phyloP scores from a whole-genome alignment of 108 stramenopile species.

The Bacterosira constricta region DNA sequence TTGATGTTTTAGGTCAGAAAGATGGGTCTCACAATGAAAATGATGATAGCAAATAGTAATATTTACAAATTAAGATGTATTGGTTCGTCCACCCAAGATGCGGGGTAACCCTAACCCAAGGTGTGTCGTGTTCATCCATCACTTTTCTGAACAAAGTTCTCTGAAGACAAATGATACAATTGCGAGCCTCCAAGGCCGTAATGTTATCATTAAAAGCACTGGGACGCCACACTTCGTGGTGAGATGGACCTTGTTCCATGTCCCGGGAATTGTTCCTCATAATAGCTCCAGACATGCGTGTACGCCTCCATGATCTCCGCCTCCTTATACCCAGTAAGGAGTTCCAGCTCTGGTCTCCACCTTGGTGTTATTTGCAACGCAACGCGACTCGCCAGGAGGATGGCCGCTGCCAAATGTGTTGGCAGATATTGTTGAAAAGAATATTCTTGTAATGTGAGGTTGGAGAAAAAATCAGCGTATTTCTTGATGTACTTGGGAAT shows the following conservation, averaged over 20 bases:
- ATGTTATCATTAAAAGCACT: constrained; percentile 18
- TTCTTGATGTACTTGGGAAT: constrained; percentile 92
- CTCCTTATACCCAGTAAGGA: constrained; percentile 82
- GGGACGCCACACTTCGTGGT: constrained; percentile 72
- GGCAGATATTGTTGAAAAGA: constrained; percentile 89
- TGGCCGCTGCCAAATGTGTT: constrained; percentile 83
- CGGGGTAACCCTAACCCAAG: too few species aligned
- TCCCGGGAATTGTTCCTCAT: constrained; percentile 90
- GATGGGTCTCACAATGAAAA: too few species aligned
- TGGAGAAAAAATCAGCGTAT: constrained; percentile 95
- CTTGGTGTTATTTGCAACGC: constrained; percentile 78
- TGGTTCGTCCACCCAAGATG: too few species aligned
- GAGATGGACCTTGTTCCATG: constrained; percentile 84
- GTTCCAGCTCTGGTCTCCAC: constrained; percentile 78
- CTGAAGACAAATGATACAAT: too few species aligned
- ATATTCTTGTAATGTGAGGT: constrained; percentile 92
- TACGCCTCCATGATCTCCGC: constrained; percentile 68
- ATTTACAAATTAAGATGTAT: too few species aligned
- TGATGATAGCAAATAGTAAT: too few species aligned
- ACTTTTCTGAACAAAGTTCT: too few species aligned
- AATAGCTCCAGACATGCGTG: constrained; percentile 86
- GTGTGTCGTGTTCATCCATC: too few species aligned
- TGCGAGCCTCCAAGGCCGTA: too few species aligned
- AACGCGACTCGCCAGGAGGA: constrained; percentile 82
- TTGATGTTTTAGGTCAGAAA: too few species aligned